Evolutionary conservation across 2,329 filamentous ascomycete species (phyloP).

Genomic region (Scopulariopsis brevicaulis): DNA sequence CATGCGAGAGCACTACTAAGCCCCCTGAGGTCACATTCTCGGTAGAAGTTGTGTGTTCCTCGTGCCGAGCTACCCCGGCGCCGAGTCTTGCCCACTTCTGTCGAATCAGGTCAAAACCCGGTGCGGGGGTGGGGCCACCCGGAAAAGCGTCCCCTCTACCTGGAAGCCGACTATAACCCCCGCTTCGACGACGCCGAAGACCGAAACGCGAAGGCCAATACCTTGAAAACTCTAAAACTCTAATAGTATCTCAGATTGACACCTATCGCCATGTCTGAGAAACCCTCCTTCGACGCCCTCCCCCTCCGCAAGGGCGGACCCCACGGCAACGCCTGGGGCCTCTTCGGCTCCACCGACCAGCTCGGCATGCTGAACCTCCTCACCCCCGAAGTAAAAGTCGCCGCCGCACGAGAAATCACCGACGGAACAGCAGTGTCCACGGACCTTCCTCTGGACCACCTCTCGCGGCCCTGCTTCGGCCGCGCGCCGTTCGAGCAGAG

Average conservation of each 20-base stretch:
- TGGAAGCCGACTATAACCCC: neutral
- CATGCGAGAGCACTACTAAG: too few species aligned
- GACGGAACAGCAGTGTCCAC: neutral
- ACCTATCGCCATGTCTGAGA: neutral
- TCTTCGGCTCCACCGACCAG: slow-evolving; percentile 3
- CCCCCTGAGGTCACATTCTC: too few species aligned
- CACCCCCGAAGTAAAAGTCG: neutral
- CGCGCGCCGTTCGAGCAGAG: neutral
- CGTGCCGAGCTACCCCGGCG: too few species aligned
- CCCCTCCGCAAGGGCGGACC: neutral
- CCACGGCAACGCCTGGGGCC: slow-evolving; percentile 3
- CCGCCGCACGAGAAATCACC: slow-evolving; percentile 3
- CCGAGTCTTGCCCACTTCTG: neutral
- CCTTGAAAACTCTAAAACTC: neutral
- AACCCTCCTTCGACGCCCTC: neutral
- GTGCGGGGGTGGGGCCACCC: neutral
- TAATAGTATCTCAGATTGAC: neutral
- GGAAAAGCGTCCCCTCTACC: neutral
- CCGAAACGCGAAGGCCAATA: neutral
- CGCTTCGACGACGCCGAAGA: neutral
- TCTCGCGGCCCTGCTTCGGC: neutral
- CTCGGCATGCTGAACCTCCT: slow-evolving; percentile 5
- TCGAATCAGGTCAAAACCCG: neutral
- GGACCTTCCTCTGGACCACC: neutral
- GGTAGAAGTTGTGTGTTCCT: too few species aligned